Base-by-base conservation (phyloP, 2,329 filamentous ascomycete species). In the Botrytis fragariae region DNA sequence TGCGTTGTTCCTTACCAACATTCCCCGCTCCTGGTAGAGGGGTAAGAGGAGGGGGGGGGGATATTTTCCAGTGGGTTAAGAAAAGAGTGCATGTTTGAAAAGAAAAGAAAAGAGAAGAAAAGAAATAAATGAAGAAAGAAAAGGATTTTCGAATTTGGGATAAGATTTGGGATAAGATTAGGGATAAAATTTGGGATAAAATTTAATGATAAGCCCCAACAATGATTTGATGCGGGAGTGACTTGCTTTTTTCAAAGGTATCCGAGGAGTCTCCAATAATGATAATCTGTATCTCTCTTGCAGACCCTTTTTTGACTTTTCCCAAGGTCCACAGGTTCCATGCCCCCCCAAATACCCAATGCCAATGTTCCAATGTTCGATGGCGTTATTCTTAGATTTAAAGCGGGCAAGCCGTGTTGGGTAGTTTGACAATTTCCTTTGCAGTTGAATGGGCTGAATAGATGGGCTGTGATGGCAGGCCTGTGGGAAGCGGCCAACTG, bases 1-100 rank as follows among this genome's bases (percentile, higher is more conserved):
- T 62, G 60, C 60, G 60, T 62, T 62, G 60, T 62, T 62, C 60
- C 60, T 62, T n/a, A 62, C 25, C 60, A 62, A 62, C 60, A n/a
- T 62, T 62, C 60, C 59, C 60, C 60, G 60, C 60, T 62, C 60
- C 35, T 62, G 35, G 35, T 39, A 39, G 60, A 62, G 60, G 60
- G 60, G 60, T 62, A 62, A 62, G 60, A 39, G 60, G 60, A 62
- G 35, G 22, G 59, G 22, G 8, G 6, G 20, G 45, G 35, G 22
- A 16, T n/a, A 18, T 62, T 62, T 22, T n/a, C 25, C 35, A 39
- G 35, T n/a, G n/a, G n/a, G 14, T 29, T 29, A 57, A 18, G n/a
- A 57, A 9, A 29, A 57, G 51, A 57, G 51, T 18, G 18, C 3
- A 57, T 29, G 0, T 7, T 29, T 37, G 59, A n/a, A 37, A 22